Conservation (phyloP, 2,329 filamentous ascomycete genomes). For the Diaporthe ilicicola region DNA sequence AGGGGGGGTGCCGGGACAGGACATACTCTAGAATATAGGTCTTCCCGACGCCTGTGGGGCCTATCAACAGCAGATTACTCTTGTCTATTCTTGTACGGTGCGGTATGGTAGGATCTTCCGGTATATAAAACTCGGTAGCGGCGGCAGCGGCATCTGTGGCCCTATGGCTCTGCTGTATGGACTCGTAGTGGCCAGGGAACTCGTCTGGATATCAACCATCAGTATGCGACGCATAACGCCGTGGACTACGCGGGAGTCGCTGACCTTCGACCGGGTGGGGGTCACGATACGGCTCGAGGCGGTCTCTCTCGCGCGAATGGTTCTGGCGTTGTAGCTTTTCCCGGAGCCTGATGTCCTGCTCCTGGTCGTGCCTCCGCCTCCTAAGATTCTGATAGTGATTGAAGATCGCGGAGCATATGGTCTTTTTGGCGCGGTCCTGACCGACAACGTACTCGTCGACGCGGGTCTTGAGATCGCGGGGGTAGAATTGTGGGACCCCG, state of each 20-base stretch:
- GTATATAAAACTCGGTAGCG: slow-evolving; percentile 53
- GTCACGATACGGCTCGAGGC: slow-evolving; percentile 59
- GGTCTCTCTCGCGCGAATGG: slow-evolving; percentile 72
- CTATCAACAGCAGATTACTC: slow-evolving; percentile 90
- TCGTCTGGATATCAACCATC: slow-evolving; percentile 59
- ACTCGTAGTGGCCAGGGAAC: slow-evolving; percentile 60
- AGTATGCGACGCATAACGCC: slow-evolving; percentile 41
- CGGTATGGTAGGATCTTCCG: slow-evolving; percentile 54
- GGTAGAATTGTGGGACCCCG: slow-evolving; percentile 71
- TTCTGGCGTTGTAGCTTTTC: slow-evolving; percentile 77
- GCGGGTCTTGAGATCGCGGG: slow-evolving; percentile 81
- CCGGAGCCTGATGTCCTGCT: slow-evolving; percentile 62
- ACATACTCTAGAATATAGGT: slow-evolving; percentile 84
- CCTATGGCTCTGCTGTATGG: slow-evolving; percentile 51
- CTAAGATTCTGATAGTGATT: slow-evolving; percentile 95
- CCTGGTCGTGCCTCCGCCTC: slow-evolving; percentile 80
- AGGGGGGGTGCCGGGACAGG: no score
- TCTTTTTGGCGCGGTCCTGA: slow-evolving; percentile 93
- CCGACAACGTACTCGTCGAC: slow-evolving; percentile 97
- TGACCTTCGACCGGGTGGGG: slow-evolving; percentile 83
- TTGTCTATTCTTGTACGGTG: slow-evolving; percentile 84
- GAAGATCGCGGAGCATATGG: slow-evolving; percentile 91
- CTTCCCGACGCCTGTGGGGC: slow-evolving; percentile 94
- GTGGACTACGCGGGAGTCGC: slow-evolving; percentile 37
- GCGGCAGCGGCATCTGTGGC: slow-evolving; percentile 36